Evolutionary conservation across 2,329 filamentous ascomycete genomes (phyloP).

Genomic region (Bisporella sp.): DNA sequence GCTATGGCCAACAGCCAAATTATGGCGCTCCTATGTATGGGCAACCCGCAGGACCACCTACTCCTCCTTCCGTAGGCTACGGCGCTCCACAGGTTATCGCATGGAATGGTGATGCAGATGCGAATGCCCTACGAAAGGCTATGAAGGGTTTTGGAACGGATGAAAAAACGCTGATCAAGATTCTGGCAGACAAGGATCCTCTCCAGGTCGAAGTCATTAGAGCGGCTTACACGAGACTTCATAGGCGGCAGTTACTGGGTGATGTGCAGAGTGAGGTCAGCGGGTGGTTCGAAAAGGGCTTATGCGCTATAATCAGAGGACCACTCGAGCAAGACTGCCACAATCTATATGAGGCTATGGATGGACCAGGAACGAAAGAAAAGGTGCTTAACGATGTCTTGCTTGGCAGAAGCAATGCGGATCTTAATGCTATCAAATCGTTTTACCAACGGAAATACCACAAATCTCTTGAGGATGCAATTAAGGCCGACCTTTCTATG

Average conservation of each 20-base stretch:
- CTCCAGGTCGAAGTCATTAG: conserved; percentile 67
- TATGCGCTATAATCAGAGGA: conserved; percentile 70
- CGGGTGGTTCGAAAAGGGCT: conserved; percentile 65
- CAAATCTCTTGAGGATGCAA: conserved; percentile 60
- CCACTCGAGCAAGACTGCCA: conserved; percentile 72
- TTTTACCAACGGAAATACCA: conserved; percentile 65
- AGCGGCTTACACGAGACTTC: conserved; percentile 55
- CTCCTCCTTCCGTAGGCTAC: conserved; percentile 68
- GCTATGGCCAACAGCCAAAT: conserved; percentile 3
- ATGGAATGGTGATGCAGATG: conserved; percentile 62
- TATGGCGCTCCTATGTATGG: conserved; percentile 14
- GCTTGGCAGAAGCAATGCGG: conserved; percentile 76
- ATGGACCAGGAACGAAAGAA: conserved; percentile 82
- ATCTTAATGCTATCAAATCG: conserved; percentile 78
- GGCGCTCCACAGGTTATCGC: conserved; percentile 61
- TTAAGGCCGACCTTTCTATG: conserved; percentile 73
- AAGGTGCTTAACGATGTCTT: conserved; percentile 78
- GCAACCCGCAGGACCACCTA: conserved; percentile 32
- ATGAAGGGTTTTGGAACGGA: conserved; percentile 96
- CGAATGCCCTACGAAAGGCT: conserved; percentile 65
- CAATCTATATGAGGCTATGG: conserved; percentile 63
- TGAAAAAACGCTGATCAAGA: conserved; percentile 66
- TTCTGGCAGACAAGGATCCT: conserved; percentile 68
- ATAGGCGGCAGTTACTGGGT: conserved; percentile 61
- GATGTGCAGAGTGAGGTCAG: conserved; percentile 75